Conservation (phyloP, 2,329 filamentous ascomycete species). For the Colletotrichum simmondsii region DNA sequence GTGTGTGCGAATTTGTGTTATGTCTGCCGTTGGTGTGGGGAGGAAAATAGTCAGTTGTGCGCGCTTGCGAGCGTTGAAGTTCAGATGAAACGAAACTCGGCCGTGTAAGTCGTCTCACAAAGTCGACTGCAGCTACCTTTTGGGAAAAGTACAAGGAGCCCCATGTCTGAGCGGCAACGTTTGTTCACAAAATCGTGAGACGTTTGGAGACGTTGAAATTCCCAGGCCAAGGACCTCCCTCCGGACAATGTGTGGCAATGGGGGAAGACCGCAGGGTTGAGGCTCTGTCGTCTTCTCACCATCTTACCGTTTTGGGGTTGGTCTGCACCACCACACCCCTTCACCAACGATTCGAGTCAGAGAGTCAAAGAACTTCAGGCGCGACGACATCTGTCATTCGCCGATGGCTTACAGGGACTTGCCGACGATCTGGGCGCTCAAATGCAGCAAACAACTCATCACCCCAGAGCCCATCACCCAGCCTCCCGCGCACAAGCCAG, state of each 20-base stretch:
- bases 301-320: constrained; percentile 1
- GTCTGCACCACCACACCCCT: not conserved
- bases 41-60: not conserved
- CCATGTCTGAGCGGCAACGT: constrained; percentile 15
- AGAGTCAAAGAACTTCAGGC: constrained; percentile 7
- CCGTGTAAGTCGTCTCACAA: constrained; percentile 21
- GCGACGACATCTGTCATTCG: constrained; percentile 27
- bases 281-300: constrained; percentile 17
- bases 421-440: not conserved
- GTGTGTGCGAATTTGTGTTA: constrained; percentile 6
- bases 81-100: constrained; percentile 33
- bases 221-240: not conserved
- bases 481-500: not conserved
- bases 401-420: constrained; percentile 5
- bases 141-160: not conserved
- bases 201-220: not conserved
- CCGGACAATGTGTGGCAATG: not conserved
- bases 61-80: not conserved
- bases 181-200: constrained; percentile 10
- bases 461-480: not conserved
- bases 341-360: constrained; percentile 10
- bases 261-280: constrained; percentile 16
- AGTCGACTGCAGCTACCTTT: not conserved
- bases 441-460: not conserved
- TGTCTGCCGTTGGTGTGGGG: constrained; percentile 2